Conservation (phyloP, 345 rosid genomes). For the Anacardium occidentale region DNA sequence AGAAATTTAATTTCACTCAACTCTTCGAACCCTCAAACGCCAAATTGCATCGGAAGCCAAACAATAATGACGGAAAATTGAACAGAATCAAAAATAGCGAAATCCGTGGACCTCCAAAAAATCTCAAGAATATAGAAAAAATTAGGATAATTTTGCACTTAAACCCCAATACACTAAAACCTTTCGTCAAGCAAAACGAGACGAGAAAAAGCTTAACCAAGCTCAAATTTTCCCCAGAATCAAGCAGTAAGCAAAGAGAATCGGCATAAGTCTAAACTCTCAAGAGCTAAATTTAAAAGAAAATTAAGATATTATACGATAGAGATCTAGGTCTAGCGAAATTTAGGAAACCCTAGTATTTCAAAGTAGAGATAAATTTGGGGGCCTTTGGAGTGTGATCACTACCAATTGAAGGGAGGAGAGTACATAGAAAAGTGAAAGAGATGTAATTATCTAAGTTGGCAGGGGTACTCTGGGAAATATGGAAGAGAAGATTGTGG, state of each 20-base stretch:
- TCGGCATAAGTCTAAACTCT: slow-evolving; percentile 1
- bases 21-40: slow-evolving; percentile 2
- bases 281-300: neutral
- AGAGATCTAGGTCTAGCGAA: slow-evolving; percentile 4
- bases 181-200: neutral
- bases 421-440: neutral
- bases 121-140: neutral
- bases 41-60: neutral
- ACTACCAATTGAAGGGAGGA: neutral
- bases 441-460: neutral
- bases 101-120: neutral
- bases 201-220: neutral
- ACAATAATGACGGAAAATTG: neutral
- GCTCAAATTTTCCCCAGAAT: neutral
- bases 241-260: neutral
- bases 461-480: neutral
- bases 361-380: neutral
- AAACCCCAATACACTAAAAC: neutral
- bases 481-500: neutral
- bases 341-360: slow-evolving; percentile 20
- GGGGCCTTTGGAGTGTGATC: neutral
- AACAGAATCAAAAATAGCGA: neutral
- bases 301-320: neutral
- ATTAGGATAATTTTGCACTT: neutral
- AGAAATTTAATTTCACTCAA: neutral